Evolutionary conservation across 805 yeast genomes (phyloP), one percentile per base, ranked within the genome.

Genomic region (Zygosaccharomyces kombuchaensis): DNA sequence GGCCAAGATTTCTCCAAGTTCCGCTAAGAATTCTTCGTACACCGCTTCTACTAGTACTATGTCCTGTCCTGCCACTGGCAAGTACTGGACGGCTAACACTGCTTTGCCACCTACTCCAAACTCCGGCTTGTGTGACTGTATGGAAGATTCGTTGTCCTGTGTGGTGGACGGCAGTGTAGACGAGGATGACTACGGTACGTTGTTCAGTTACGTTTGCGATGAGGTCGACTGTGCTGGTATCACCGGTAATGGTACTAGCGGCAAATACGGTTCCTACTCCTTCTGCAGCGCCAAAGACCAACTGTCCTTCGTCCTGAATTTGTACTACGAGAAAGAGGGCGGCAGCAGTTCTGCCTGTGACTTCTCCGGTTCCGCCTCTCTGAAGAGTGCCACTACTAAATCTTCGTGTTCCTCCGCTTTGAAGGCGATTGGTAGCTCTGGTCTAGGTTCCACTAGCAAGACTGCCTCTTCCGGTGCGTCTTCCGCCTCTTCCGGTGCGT

Each of bases 51-150:
- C 76, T 12, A 71, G 76, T 13, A 68, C 77, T 26, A 65, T 80
- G 53, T 58, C 80, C 29, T 85, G 93, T 64, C 91, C 91, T 52
- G 70, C 85, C 14, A 62, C 71, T 29, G 66, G 69, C 46, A 30
- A 65, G 8, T 57, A 77, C 65, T 85, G 93, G 93, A 67, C 68
- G 46, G 93, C 89, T 45, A 64, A 80, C 26, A 73, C 82, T n/a
- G 66, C 59, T 26, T 73, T 85, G 61, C 95, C 95, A 59, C 95
- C 93, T 66, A 81, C 88, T 43, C 95, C 95, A 53, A 75, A 84
- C 58, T 62, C 74, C 41, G 73, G 63, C 37, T 71, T 77, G 45
- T 85, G 93, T 74, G 69, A 74, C 49, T 85, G 95, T 73, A 71
- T 83, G 71, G 59, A 73, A 29, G 56, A 58, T 22, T 68, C 88